Percentiles rank a stretch among this genome's conserved stretches.
Conservation (phyloP, 352 stramenopile species). For the Phytophthora pseudosyringae region DNA sequence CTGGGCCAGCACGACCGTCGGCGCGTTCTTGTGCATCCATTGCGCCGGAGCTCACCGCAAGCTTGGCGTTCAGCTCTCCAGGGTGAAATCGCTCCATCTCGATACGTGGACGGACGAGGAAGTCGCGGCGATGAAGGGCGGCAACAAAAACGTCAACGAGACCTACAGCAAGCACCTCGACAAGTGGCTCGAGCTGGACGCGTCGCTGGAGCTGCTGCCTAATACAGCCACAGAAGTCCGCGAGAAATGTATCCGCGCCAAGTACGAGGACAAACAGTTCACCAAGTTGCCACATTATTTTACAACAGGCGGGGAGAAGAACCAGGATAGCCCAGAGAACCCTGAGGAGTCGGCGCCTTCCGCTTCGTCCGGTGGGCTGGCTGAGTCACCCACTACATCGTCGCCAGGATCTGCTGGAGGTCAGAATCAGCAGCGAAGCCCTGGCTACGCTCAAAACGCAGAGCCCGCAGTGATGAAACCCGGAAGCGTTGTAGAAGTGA, state of each 20-base stretch:
- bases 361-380: slow-evolving; percentile 3
- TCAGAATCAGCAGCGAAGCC: slow-evolving; percentile 53
- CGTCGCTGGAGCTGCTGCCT: slow-evolving; percentile 43
- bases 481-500: slow-evolving; percentile 72
- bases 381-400: slow-evolving; percentile 27
- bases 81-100: slow-evolving; percentile 83
- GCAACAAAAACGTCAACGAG: slow-evolving; percentile 73
- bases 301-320: slow-evolving; percentile 48
- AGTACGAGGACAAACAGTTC: slow-evolving; percentile 78
- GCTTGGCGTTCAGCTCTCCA: slow-evolving; percentile 95
- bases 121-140: slow-evolving; percentile 69
- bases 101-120: slow-evolving; percentile 83
- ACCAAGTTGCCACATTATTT: slow-evolving; percentile 46
- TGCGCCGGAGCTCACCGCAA: slow-evolving; percentile 95
- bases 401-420: slow-evolving; percentile 12
- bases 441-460: slow-evolving; percentile 21
- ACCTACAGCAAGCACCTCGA: slow-evolving; percentile 63
- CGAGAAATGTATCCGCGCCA: slow-evolving; percentile 67
- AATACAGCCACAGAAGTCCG: slow-evolving; percentile 47
- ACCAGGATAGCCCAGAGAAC: slow-evolving; percentile 57
- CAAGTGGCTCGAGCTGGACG: slow-evolving; percentile 59
- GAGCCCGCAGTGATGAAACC: slow-evolving; percentile 49
- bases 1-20: slow-evolving; percentile 95
- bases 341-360: slow-evolving; percentile 44
- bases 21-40: slow-evolving; percentile 95